Base-by-base conservation (phyloP, 176 grass and related monocot species). In the Oryza meridionalis region DNA sequence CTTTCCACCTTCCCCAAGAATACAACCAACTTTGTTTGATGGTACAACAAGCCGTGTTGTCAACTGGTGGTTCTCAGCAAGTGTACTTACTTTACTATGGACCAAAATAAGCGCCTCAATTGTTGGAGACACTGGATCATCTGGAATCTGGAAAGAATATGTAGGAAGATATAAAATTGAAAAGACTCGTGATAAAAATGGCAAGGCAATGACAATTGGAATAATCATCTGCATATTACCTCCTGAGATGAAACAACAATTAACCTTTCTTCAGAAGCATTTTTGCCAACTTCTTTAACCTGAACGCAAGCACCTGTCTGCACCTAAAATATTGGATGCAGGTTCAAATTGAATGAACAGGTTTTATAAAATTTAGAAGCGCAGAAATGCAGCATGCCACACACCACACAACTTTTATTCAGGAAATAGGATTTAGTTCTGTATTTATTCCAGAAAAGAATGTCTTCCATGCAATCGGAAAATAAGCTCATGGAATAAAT, bases 31-130 rank as follows among this genome's bases (percentile, higher is more conserved):
- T 87, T 91, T 94, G 85, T 81, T 92, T 66, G 96, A 90, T 21
- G 93, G 96, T 88, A 99, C 88, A 89, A 94, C 89, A 73, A 99
- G 88, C 81, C 94, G 88, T 69, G 96, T 99, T 67, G 85, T 84
- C 62, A 90, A 83, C 12, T 89, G 70, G 65, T 6, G 80, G 59
- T 99, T 88, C 79, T 99, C 96, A 76, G 91, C 89, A 31, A 77
- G 79, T 49, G 86, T 65, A 63, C 93, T 96, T 79, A 91, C 77
- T 94, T 84, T 96, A 51, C 66, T 87, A 87, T 94, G 86, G 84
- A 96, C 87, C 84, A 93, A 83, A 85, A 94, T 92, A 78, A 96
- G 89, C 78, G 93, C 93, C 84, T 96, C 94, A 77, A 99, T 96
- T 79, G 88, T 88, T 78, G 93, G 93, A 67, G 96, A 99, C 40